phyloP scores from a whole-genome alignment of 495 filamentous ascomycete species.

The Xylaria cubensis region DNA sequence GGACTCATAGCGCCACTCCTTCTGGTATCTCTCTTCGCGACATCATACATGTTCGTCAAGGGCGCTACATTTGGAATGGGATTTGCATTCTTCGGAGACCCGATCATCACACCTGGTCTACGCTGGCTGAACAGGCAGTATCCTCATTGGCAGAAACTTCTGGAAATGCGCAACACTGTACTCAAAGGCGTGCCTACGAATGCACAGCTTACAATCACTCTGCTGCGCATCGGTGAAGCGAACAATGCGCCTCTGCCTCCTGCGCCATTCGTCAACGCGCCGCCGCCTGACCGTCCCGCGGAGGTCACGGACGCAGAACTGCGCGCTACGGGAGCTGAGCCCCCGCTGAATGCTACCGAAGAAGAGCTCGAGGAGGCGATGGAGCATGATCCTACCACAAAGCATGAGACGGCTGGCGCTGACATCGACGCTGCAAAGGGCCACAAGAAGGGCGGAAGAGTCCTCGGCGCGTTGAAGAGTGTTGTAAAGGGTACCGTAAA shows the following conservation, averaged over 20 bases:
- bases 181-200: constrained; percentile 89
- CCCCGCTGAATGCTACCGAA: constrained; percentile 49
- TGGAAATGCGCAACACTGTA: constrained; percentile 70
- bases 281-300: constrained; percentile 60
- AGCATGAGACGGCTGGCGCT: constrained; percentile 40
- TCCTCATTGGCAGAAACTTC: constrained; percentile 76
- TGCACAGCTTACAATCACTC: constrained; percentile 82
- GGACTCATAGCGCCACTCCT: constrained; percentile 64
- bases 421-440: constrained; percentile 57
- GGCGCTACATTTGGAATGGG: constrained; percentile 68
- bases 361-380: constrained; percentile 54
- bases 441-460: constrained; percentile 52
- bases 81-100: constrained; percentile 81
- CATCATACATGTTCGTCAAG: constrained; percentile 79
- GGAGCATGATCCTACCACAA: constrained; percentile 43
- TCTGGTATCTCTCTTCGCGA: constrained; percentile 64
- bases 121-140: constrained; percentile 68
- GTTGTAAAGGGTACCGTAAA: constrained; percentile 67
- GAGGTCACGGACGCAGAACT: constrained; percentile 55
- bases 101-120: constrained; percentile 65
- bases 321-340: constrained; percentile 45
- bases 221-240: constrained; percentile 84
- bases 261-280: constrained; percentile 64
- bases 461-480: constrained; percentile 58
- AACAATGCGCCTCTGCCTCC: constrained; percentile 83